These are phyloP conservation scores for Mentha longifolia DNA, from an alignment of 257 asterid genomes.

Conservation along the genomic window DNA sequence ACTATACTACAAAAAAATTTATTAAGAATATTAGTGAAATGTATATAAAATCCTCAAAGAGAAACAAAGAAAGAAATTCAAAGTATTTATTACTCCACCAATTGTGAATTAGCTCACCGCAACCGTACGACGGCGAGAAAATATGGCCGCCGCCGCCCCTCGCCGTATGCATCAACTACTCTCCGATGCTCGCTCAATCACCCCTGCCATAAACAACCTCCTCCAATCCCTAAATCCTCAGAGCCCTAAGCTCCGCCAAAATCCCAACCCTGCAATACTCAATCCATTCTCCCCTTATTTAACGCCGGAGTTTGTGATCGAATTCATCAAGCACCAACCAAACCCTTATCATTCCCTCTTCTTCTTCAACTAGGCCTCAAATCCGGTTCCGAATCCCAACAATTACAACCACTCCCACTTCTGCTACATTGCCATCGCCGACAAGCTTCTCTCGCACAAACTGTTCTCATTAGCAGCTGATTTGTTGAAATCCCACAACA, in stretches of 20 bases:
- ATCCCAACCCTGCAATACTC: conserved; percentile 42
- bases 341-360: conserved; percentile 52
- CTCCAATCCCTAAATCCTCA: conserved; percentile 44
- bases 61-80: too few relatives aligned
- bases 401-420: conserved; percentile 42
- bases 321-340: conserved; percentile 38
- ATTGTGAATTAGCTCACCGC: too few relatives aligned
- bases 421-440: conserved; percentile 55
- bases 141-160: conserved; percentile 33
- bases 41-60: too few relatives aligned
- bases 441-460: conserved; percentile 46
- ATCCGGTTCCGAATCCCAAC: conserved; percentile 41
- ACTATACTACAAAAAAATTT: too few relatives aligned
- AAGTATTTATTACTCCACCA: too few relatives aligned
- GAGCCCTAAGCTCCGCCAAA: conserved; percentile 31
- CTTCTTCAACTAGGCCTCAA: conserved; percentile 60
- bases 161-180: conserved; percentile 20
- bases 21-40: too few relatives aligned
- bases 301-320: conserved; percentile 40
- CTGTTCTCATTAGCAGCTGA: conserved; percentile 41
- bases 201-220: conserved; percentile 38
- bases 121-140: too few relatives aligned
- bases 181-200: conserved; percentile 22
- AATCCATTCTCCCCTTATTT: conserved; percentile 47
- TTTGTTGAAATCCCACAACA: conserved; percentile 40